A percentile compares a stretch with the other conserved stretches of the same genome.
Evolutionary conservation across 208 protist genomes (phyloP).

Genomic region (Leptomonas pyrrhocoris): DNA sequence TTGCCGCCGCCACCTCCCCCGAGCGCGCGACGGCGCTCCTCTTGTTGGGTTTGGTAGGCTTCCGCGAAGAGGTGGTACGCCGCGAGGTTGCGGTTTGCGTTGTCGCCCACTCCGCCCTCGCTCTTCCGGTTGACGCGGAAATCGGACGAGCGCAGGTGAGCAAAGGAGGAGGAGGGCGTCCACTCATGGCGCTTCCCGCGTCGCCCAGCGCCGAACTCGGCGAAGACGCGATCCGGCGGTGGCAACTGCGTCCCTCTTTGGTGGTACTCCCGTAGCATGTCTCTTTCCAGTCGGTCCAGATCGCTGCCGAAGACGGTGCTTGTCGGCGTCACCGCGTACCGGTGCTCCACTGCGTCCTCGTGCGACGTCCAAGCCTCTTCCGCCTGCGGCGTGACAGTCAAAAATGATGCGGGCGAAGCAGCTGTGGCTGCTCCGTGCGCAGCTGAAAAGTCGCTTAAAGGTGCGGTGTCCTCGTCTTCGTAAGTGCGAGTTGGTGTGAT

Average conservation of each 20-base stretch:
- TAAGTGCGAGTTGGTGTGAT: neutral
- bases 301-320: slow-evolving; percentile 78
- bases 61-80: slow-evolving; percentile 64
- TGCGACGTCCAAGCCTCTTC: slow-evolving; percentile 32
- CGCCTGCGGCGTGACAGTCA: slow-evolving; percentile 13
- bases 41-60: slow-evolving; percentile 50
- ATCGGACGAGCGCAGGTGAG: slow-evolving; percentile 25
- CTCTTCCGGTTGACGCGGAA: slow-evolving; percentile 17
- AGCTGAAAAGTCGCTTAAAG: neutral
- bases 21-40: slow-evolving; percentile 13
- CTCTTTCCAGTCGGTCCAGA: slow-evolving; percentile 75
- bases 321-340: slow-evolving; percentile 51
- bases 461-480: neutral
- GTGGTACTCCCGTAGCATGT: slow-evolving; percentile 79
- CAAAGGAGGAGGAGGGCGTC: slow-evolving; percentile 72
- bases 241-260: slow-evolving; percentile 54
- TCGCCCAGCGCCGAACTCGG: slow-evolving; percentile 47
- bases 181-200: slow-evolving; percentile 46
- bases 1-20: neutral
- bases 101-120: slow-evolving; percentile 32
- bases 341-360: slow-evolving; percentile 44
- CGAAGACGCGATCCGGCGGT: slow-evolving; percentile 55
- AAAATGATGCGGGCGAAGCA: slow-evolving; percentile 14
- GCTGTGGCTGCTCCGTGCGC: slow-evolving; percentile 19
- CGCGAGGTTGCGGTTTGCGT: slow-evolving; percentile 42